Conservation (phyloP, 2,329 filamentous ascomycete species). For the Penicillium verrucosum region DNA sequence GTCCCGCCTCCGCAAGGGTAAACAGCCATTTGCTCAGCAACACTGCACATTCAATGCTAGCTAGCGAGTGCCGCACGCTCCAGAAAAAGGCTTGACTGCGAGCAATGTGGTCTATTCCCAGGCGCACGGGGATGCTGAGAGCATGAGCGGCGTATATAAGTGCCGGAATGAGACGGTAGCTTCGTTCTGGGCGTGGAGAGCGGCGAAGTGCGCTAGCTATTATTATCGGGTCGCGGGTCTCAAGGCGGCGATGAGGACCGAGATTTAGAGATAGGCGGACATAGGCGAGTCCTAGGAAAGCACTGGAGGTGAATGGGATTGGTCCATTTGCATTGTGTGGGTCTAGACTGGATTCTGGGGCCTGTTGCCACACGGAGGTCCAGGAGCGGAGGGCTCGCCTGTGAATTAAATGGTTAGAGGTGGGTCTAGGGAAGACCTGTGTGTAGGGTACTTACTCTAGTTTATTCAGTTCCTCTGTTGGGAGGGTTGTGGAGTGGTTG, state of each 20-base stretch:
- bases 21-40: conserved; percentile 48
- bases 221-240: conserved; percentile 60
- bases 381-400: conserved; percentile 36
- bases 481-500: conserved; percentile 29
- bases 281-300: conserved; percentile 33
- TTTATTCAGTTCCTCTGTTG: conserved; percentile 35
- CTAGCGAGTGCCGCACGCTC: conserved; percentile 38
- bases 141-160: conserved; percentile 67
- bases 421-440: neutral
- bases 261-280: conserved; percentile 47
- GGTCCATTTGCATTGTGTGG: conserved; percentile 35
- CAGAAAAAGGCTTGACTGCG: conserved; percentile 39
- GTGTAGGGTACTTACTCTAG: conserved; percentile 25
- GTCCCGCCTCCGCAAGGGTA: conserved; percentile 27
- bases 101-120: conserved; percentile 38
- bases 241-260: conserved; percentile 59
- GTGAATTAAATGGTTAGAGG: neutral
- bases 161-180: conserved; percentile 59
- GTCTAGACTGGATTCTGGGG: conserved; percentile 35
- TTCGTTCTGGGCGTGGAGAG: conserved; percentile 58
- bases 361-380: conserved; percentile 38
- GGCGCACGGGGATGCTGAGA: conserved; percentile 53
- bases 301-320: conserved; percentile 35
- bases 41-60: conserved; percentile 39
- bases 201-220: conserved; percentile 61